Percentiles rank a stretch among this genome's conserved stretches.
phyloP scores from a whole-genome alignment of 331 rosid species.

The Ulmus americana region DNA sequence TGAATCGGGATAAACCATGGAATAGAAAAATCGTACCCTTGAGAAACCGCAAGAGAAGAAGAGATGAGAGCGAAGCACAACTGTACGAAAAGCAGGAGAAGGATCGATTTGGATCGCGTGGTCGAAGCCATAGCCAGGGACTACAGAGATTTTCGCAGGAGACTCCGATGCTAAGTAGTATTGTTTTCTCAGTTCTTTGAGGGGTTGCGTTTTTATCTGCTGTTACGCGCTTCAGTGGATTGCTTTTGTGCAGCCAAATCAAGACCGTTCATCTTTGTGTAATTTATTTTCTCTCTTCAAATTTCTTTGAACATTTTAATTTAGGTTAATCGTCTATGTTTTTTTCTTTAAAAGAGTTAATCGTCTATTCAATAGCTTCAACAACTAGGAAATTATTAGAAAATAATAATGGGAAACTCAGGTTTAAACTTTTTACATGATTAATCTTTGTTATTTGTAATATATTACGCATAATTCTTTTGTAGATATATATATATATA shows the following conservation, averaged over 20 bases:
- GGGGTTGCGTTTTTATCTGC: not conserved
- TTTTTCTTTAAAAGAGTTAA: too few species aligned
- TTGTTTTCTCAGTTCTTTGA: conserved; percentile 19
- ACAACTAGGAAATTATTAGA: too few species aligned
- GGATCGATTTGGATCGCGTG: conserved; percentile 36
- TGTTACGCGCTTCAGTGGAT: not conserved
- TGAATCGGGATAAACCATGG: not conserved
- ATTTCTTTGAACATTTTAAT: too few species aligned
- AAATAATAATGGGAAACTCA: too few species aligned
- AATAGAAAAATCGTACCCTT: conserved; percentile 44
- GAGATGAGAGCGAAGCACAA: conserved; percentile 42
- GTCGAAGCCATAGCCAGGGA: conserved; percentile 29
- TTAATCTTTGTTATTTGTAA: too few species aligned
- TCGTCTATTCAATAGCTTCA: too few species aligned
- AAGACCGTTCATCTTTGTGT: not conserved
- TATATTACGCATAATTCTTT: too few species aligned
- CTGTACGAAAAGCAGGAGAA: conserved; percentile 39
- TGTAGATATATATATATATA: too few species aligned
- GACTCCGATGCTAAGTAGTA: conserved; percentile 15
- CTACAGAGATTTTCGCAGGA: conserved; percentile 2
- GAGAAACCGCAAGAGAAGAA: conserved; percentile 51
- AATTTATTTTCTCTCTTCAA: too few species aligned
- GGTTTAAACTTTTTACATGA: too few species aligned
- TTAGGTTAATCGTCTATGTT: too few species aligned
- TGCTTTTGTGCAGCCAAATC: not conserved